Evolutionary conservation across 306 rosid genomes (phyloP).

Genomic region (Rubus parviflorus): DNA sequence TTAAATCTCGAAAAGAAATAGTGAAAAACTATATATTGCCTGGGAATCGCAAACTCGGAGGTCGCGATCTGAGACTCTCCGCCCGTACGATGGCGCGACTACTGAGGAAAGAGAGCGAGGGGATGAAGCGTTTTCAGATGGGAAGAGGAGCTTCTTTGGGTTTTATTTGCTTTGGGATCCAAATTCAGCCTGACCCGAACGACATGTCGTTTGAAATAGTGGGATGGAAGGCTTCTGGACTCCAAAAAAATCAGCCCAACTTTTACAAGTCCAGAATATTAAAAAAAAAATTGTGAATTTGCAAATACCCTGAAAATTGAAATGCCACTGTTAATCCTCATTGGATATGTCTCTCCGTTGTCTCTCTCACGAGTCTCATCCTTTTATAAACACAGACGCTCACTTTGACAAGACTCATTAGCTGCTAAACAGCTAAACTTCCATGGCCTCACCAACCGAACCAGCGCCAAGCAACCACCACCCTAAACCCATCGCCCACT

Average conservation of each 20-base stretch:
- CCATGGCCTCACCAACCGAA: conserved; percentile 64
- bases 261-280: no score
- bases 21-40: background rate
- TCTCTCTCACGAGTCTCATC: background rate
- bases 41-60: conserved; percentile 14
- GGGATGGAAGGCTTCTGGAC: no score
- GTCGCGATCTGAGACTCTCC: conserved; percentile 20
- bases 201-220: background rate
- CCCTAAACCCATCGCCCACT: conserved; percentile 41
- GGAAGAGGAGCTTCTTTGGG: background rate
- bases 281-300: no score
- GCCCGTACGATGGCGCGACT: conserved; percentile 21
- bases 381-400: background rate
- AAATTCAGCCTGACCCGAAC: background rate
- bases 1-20: background rate
- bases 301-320: no score
- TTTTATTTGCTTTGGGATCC: conserved; percentile 3
- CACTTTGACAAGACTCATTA: background rate
- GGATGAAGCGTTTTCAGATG: background rate
- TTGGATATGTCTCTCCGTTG: background rate
- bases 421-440: background rate
- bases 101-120: background rate
- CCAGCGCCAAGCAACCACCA: conserved; percentile 25
- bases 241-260: no score
- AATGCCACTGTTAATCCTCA: background rate